Evolutionary conservation across 1,284 basidiomycete genomes (phyloP), one percentile per base, ranked within the genome.

Genomic region (Exobasidium cylindrosporum): DNA sequence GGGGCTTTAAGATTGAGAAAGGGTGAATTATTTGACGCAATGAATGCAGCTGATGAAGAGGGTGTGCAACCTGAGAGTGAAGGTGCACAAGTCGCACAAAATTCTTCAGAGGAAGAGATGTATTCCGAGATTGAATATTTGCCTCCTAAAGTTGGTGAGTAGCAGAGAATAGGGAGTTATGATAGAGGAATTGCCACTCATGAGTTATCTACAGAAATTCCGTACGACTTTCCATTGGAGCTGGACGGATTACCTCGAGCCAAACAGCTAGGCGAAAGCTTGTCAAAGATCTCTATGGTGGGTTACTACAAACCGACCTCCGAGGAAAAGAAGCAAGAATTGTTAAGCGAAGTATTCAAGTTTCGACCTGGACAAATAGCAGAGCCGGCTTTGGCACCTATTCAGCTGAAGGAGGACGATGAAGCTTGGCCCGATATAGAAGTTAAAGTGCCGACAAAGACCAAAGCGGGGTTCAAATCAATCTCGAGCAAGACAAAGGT

Each of bases 61-160:
- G 53, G 28, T 17, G 32, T 24, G 4, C 31, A 55, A 40, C 29
- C 26, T 23, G 28, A 6, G 5, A 29, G 3, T 13, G 30, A 23
- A 35, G 17, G 31, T 5, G 53, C 31, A 14, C 26, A 30, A 4
- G 32, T 14, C 13, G 53, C 14, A 44, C n/a, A 29, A 55, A 11
- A 21, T 2, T 1, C 29, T 4, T 31, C 26, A 13, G 53, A 32
- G 28, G 53, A 55, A 35, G 53, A 55, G 30, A 21, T 35, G 26
- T 55, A 55, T 29, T 29, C 53, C 14, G 53, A 55, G 40, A 55
- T 55, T 26, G 53, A 55, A 28, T 55, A 55, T 35, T 31, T 55
- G 31, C 32, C 53, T 21, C 53, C 53, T 4, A 50, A 21, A 24
- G 24, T 26, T 50, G 23, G 47, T 50, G 47, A 24, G 47, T 26